These are phyloP conservation scores for Cladosporium sp. DNA, from an alignment of 2,329 filamentous ascomycete species.

Conservation along the genomic window DNA sequence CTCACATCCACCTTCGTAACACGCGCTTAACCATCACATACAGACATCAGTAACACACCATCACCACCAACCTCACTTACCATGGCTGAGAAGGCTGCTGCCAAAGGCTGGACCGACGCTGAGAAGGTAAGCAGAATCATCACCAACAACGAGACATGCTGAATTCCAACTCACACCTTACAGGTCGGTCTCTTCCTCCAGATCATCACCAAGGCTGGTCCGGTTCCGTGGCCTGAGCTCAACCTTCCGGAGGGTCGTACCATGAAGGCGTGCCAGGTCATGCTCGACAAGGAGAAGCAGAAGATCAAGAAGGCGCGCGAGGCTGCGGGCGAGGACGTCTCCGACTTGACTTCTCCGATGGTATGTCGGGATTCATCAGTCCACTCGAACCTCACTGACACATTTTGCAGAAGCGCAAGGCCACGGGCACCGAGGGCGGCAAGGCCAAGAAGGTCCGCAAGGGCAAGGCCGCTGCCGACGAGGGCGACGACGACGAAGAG, in stretches of 20 bases:
- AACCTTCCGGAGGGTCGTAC: slow-evolving; percentile 35
- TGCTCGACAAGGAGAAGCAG: slow-evolving; percentile 36
- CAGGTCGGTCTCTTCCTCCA: slow-evolving; percentile 33
- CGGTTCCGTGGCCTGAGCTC: slow-evolving; percentile 34
- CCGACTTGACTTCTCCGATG: slow-evolving; percentile 1
- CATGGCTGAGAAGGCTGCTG: slow-evolving; percentile 27
- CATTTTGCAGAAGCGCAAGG: slow-evolving; percentile 27
- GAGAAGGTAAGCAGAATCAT: slow-evolving; percentile 30
- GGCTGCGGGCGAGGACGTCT: slow-evolving; percentile 14
- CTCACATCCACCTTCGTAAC: background rate
- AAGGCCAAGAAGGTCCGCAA: slow-evolving; percentile 20
- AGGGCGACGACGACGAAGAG: slow-evolving; percentile 14
- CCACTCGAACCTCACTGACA: background rate
- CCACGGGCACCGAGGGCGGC: slow-evolving; percentile 22
- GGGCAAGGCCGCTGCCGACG: slow-evolving; percentile 15
- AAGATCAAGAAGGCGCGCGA: slow-evolving; percentile 29
- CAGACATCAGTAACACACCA: background rate
- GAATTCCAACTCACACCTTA: background rate
- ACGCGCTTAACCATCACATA: background rate
- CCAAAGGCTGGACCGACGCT: slow-evolving; percentile 32
- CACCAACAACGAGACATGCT: background rate
- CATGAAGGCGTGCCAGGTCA: slow-evolving; percentile 31
- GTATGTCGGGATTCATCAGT: background rate
- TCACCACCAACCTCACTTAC: slow-evolving; percentile 8
- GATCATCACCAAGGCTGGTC: slow-evolving; percentile 27